Base-by-base conservation (phyloP, 148 eudicot genomes). In the Spergularia marina region DNA sequence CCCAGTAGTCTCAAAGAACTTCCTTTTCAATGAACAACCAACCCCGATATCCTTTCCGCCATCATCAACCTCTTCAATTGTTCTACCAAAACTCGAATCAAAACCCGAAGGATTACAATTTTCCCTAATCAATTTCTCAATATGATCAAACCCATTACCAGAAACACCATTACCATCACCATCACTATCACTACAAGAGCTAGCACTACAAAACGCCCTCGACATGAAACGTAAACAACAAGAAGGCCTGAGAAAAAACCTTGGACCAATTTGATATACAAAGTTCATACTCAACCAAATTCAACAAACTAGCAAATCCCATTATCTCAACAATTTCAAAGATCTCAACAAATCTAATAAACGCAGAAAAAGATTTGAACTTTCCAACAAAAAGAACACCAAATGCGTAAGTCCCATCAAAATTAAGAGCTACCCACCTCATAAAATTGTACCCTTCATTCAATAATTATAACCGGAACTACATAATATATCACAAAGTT, bases 91-190 rank as follows among this genome's bases (percentile, higher is more conserved):
- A 73, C 44, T 55, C 47, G 59, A 17, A 70, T 78, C 86, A 51
- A 56, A 30, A 39, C 81, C 76, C n/a, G 82, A 72, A 64, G 72
- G 65, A 70, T 83, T 82, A 77, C 85, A 83, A 53, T 73, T 76
- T 64, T 80, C 92, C 56, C 78, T 81, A 13, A 94, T 72, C 61
- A 83, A 79, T 65, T 80, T 83, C 78, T 89, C 97, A 65, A 91
- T 69, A 40, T 73, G 82, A 63, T 34, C 54, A 77, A 73, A 67
- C 74, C 85, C 91, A 78, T 82, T 81, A 71, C 74, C 74, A 18
- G 58, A 72, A 70, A 77, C 76, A 56, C 76, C 83, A 70, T 53
- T 67, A 71, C 74, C 75, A 56, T 73, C 80, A 74, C 68, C 78
- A 16, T 58, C 78, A 73, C 75, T 80, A 57, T 80, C 85, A 55